Evolutionary conservation across 208 protist species (phyloP), one percentile per base, ranked within the genome.

Genomic region (Leishmania aethiopica): DNA sequence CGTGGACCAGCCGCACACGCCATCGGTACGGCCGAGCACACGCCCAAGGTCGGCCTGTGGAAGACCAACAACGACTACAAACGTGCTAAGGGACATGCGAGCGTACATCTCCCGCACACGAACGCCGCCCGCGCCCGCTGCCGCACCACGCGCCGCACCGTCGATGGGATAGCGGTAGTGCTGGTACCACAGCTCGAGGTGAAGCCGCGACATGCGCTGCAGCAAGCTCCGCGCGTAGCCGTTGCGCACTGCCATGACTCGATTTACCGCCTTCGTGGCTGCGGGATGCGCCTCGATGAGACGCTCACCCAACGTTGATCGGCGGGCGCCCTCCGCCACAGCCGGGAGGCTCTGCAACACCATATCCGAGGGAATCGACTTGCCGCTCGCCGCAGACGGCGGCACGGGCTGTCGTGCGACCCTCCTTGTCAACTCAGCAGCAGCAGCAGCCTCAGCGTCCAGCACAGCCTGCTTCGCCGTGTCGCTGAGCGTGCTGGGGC

Each of bases 31-130:
- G 15, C 19, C 49, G 73, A 92, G 47, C 49, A 92, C 77, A 42
- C 49, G 32, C 17, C 79, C 84, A 35, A 96, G 70, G 70, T 97
- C 94, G 15, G 85, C 77, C 28, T 88, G 87, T 0, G 88, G 51
- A 45, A 97, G 59, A 11, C 95, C 95, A n/a, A 94, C 80, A 11
- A 95, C 88, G 57, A 97, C 83, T 79, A 92, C 96, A 75, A 95
- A 96, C 4, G 93, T 94, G 80, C 95, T 96, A 57, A 97, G 79
- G 28, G 84, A 84, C 93, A 97, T 95, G 83, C 92, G 86, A 1
- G 91, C 81, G 37, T 89, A 77, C 75, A 97, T 84, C 4, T 86
- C 80, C 25, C 76, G 80, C 70, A 93, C 76, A 37, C 82, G 82
- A 49, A 93, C 79, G 17, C 45, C 45, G 0, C 25, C 72, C 11